Evolutionary conservation across 176 grass and related monocot genomes (phyloP), one percentile per base, ranked within the genome.

Genomic region (Oryza rufipogon): DNA sequence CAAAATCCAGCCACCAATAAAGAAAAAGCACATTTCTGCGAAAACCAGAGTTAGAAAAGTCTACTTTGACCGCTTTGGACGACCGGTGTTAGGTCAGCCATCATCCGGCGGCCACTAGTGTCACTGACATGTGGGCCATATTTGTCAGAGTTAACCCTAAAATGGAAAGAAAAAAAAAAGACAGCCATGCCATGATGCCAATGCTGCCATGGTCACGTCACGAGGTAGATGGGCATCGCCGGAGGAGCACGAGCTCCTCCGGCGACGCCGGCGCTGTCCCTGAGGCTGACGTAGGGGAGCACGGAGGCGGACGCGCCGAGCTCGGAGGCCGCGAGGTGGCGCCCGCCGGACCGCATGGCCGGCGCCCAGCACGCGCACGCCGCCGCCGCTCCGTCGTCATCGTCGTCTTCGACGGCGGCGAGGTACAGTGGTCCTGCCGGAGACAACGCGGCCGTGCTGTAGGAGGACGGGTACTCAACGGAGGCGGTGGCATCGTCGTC

Each of bases 201-300:
- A 51, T 5, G 48, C 52, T 54, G 52, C 11, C 30, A 52, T 4
- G 49, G 25, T 91, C 81, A 94, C 1, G 85, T 94, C 13, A 94
- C 89, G 46, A 94, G 89, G 85, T 94, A 94, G 74, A 94, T 83
- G 45, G 92, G 92, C 81, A 81, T 76, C 23, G 85, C 45, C 77
- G 64, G 64, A 9, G 71, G 48, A 22, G 2, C 34, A 16, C 9
- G 48, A 22, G 2, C 58, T 28, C 22, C 48, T 39, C 41, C 26
- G 7, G 12, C n/a, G 71, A 2, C 22, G 2, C 20, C 49, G 4
- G 64, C 11, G 19, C 14, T 12, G 45, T 82, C 75, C 20, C 81
- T 81, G 46, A 92, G 90, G 34, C 78, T 94, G 11, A 83, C 64
- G 75, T 94, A 94, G 0, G 89, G 78, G 25, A 88, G 15, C 4